Base-by-base conservation (phyloP, 805 yeast genomes). In the Metschnikowia bowlesiae region DNA sequence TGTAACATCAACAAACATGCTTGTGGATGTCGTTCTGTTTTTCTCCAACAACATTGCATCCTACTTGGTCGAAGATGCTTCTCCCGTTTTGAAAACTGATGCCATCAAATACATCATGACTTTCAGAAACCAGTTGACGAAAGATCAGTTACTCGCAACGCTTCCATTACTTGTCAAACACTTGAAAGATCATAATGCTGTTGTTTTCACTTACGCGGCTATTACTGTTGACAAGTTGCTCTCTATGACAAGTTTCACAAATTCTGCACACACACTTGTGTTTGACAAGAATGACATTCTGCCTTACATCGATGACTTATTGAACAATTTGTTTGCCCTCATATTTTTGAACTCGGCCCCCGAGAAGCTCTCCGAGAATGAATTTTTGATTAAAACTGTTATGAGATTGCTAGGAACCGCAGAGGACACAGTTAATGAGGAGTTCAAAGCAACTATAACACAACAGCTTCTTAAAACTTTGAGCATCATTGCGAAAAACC, bases 361-460 rank as follows among this genome's bases (percentile, higher is more conserved):
- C 0, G 97, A 90, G 64, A 92, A 90, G 63, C 72, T 95, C 46
- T 90, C 97, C 0, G 98, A 94, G 63, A 94, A 94, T 67, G 99
- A 94, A 63, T 94, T 89, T 64, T 74, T 94, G 62, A 88, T 94
- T 84, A 89, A 85, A 63, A 83, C 95, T 54, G 74, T 89, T 1
- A 89, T 90, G 90, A 79, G 97, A 60, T 84, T 91, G 7, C 68
- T 87, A 51, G 75, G 85, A 45, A 81, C 90, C 14, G 79, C 89
- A 8, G 89, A 87, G 58, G 88, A 87, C 54, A 69, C 82, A 0
- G 62, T 88, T n/a, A 67, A 67, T 34, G 57, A 59, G 34, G 62
- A 70, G 6, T 70, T 78, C 48, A 70, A 79, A 41, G 58, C 73
- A 13, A 78, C 81, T 5, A 64, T 79, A 28, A 71, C 89, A 35